Conservation (phyloP, 2,329 filamentous ascomycete species). For the Penicillium sp. region DNA sequence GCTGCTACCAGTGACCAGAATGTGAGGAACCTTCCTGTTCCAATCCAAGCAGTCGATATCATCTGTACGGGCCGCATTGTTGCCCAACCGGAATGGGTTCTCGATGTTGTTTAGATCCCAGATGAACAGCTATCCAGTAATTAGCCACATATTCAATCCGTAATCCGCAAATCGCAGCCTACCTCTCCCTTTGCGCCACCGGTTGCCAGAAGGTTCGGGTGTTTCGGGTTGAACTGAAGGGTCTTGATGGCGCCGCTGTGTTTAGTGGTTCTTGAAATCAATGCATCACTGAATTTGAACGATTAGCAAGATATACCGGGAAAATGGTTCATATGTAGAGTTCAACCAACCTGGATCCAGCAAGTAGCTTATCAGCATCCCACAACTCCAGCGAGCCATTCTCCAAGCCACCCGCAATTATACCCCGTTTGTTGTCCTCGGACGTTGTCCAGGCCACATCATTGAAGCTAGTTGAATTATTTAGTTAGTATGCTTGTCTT, state of each 20-base stretch:
- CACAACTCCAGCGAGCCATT: constrained; percentile 91
- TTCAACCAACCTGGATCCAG: constrained; percentile 49
- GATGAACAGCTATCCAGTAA: constrained; percentile 66
- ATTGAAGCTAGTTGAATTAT: constrained; percentile 70
- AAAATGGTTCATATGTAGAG: not conserved
- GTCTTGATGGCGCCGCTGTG: constrained; percentile 92
- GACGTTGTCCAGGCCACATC: constrained; percentile 92
- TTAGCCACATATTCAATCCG: not conserved
- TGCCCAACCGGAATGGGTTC: constrained; percentile 86
- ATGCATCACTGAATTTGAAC: constrained; percentile 59
- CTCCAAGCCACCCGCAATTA: constrained; percentile 93
- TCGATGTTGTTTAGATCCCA: constrained; percentile 89
- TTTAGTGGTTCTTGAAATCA: constrained; percentile 82
- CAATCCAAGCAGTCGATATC: constrained; percentile 96
- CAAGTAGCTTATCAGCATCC: constrained; percentile 73
- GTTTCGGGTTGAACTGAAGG: constrained; percentile 92
- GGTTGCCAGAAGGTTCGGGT: constrained; percentile 86
- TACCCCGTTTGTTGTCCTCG: constrained; percentile 74
- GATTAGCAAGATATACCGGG: constrained; percentile 13
- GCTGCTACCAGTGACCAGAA: constrained; percentile 87
- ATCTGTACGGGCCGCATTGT: constrained; percentile 81
- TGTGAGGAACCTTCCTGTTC: constrained; percentile 98
- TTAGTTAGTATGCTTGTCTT: constrained; percentile 23
- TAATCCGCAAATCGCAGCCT: not conserved
- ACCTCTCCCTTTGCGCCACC: constrained; percentile 86